Evolutionary conservation across 306 rosid species (phyloP).

Genomic region (Spatholobus suberectus): DNA sequence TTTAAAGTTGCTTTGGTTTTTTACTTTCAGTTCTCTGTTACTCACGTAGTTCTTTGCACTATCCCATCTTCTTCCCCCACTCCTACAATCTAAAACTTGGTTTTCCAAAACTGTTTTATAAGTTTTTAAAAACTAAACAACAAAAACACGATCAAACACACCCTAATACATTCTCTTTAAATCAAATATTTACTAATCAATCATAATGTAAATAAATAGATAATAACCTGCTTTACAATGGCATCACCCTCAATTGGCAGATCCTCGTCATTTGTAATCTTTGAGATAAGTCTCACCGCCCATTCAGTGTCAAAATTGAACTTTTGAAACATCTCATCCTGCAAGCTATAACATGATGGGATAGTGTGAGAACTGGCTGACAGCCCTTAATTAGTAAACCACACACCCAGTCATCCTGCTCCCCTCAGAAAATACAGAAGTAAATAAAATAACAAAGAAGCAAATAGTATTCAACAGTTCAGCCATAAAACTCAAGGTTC

Average conservation of each 20-base stretch:
- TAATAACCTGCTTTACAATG: constrained; percentile 85
- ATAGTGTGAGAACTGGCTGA: constrained; percentile 37
- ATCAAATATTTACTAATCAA: constrained; percentile 1
- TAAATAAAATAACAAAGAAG: not conserved
- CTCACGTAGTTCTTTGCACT: not conserved
- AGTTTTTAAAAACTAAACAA: not conserved
- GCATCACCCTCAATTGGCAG: constrained; percentile 89
- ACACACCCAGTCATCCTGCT: not conserved
- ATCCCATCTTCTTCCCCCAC: not conserved
- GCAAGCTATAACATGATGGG: constrained; percentile 70
- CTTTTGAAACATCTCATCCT: constrained; percentile 98
- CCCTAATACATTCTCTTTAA: constrained; percentile 16
- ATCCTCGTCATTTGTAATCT: constrained; percentile 90
- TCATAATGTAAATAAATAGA: constrained; percentile 38
- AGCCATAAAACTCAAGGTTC: constrained; percentile 12
- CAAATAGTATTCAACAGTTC: constrained; percentile 8
- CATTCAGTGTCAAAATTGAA: constrained; percentile 97
- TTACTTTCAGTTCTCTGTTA: not conserved
- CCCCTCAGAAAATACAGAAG: constrained; percentile 20
- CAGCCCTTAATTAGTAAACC: constrained; percentile 12
- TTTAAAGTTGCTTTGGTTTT: not conserved
- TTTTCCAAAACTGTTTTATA: not conserved
- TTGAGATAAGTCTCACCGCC: constrained; percentile 95
- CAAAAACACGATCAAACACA: not conserved
- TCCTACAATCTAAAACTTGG: not conserved